Percentiles rank a stretch among this genome's conserved stretches.
Conservation (phyloP, 2,329 filamentous ascomycete genomes). For the Aspergillus tanneri region DNA sequence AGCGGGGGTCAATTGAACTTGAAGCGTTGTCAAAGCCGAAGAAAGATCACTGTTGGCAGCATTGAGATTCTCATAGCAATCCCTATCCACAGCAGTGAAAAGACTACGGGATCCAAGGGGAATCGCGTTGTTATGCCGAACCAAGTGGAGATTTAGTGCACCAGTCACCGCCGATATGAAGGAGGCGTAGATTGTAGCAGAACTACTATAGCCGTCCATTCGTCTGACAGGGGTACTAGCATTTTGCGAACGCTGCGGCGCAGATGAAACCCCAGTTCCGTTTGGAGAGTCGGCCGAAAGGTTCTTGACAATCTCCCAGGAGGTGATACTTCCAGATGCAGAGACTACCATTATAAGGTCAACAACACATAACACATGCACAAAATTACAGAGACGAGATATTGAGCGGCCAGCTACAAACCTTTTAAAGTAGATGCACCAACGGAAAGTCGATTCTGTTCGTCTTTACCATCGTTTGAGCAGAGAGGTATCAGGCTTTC, state of each 20-base stretch:
- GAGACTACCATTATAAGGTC: constrained; percentile 27
- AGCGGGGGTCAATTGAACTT: constrained; percentile 37
- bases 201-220: constrained; percentile 32
- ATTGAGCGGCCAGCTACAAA: constrained; percentile 11
- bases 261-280: constrained; percentile 18
- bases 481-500: constrained; percentile 33
- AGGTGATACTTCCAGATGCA: constrained; percentile 36
- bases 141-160: constrained; percentile 37
- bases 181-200: constrained; percentile 39
- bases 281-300: constrained; percentile 33
- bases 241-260: constrained; percentile 26
- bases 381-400: neutral
- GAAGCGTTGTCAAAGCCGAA: constrained; percentile 37
- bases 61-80: constrained; percentile 30
- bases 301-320: constrained; percentile 37
- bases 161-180: constrained; percentile 43
- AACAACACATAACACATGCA: constrained; percentile 3
- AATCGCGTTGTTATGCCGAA: constrained; percentile 36
- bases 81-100: constrained; percentile 36
- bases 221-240: constrained; percentile 26
- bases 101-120: constrained; percentile 44
- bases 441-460: constrained; percentile 32
- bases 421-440: constrained; percentile 36
- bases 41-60: constrained; percentile 27
- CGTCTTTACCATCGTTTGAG: constrained; percentile 23